Conservation (phyloP, 176 grass and related monocot species). For the Triticum turgidum region DNA sequence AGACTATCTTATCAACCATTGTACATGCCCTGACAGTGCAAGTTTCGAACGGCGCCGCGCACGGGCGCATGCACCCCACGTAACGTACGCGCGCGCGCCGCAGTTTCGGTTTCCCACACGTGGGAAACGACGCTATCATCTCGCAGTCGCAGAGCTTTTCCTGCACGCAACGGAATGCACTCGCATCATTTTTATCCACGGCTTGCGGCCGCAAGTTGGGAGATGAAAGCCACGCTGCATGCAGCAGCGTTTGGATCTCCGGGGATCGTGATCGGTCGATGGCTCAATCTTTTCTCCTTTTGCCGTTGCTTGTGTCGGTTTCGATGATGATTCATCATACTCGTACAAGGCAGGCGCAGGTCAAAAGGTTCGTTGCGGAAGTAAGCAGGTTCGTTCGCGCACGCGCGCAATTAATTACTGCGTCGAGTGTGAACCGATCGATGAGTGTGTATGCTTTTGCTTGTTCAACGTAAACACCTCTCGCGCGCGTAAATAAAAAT, state of each 20-base stretch:
- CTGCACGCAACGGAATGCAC: conserved; percentile 1
- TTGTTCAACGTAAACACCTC: conserved; percentile 2
- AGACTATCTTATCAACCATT: no score
- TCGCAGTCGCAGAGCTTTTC: background rate
- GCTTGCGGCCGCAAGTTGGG: background rate
- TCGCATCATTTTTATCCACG: background rate
- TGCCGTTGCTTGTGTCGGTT: background rate
- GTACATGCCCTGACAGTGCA: background rate
- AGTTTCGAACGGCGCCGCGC: background rate
- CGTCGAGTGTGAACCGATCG: background rate
- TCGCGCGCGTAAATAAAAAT: background rate
- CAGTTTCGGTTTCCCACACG: background rate
- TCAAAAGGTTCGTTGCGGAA: conserved; percentile 16
- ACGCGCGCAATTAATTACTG: background rate
- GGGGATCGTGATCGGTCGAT: background rate
- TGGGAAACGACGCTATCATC: background rate
- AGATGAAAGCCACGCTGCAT: background rate
- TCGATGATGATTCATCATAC: background rate
- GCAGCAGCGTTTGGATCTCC: background rate
- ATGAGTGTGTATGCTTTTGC: background rate
- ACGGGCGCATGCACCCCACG: background rate
- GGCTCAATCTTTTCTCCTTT: background rate
- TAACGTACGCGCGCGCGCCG: background rate
- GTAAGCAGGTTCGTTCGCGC: background rate
- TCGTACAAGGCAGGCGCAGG: background rate